Evolutionary conservation across 257 asterid species (phyloP).

Genomic region (Forsythia viridissima): DNA sequence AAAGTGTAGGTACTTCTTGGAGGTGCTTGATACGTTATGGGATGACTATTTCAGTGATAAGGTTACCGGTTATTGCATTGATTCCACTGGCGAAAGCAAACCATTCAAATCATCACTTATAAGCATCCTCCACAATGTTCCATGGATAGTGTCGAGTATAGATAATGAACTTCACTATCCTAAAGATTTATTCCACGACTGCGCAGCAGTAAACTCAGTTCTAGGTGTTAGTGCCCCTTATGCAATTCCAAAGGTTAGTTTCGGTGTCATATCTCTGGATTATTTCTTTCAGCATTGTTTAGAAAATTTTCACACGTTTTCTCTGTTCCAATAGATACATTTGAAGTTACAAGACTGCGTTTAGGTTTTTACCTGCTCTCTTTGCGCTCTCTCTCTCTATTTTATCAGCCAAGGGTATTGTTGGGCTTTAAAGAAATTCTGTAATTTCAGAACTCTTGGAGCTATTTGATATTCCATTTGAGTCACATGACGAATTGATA

Average conservation of each 20-base stretch:
- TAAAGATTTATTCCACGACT: slow-evolving; percentile 77
- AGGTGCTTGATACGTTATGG: slow-evolving; percentile 86
- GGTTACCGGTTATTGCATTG: slow-evolving; percentile 49
- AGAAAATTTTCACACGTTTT: slow-evolving; percentile 7
- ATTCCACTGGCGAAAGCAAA: slow-evolving; percentile 51
- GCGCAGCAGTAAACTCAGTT: slow-evolving; percentile 67
- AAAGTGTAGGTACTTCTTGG: slow-evolving; percentile 70
- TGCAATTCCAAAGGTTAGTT: slow-evolving; percentile 76
- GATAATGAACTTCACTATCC: slow-evolving; percentile 61
- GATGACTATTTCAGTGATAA: slow-evolving; percentile 70
- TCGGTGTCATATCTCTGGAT: slow-evolving; percentile 1
- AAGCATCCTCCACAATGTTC: slow-evolving; percentile 52
- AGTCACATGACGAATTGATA: slow-evolving; percentile 14
- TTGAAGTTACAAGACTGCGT: slow-evolving; percentile 1
- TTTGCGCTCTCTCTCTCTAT: background rate
- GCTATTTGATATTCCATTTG: slow-evolving; percentile 6
- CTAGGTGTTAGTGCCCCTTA: slow-evolving; percentile 79
- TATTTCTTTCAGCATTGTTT: background rate
- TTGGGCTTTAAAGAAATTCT: background rate
- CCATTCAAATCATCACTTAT: slow-evolving; percentile 58
- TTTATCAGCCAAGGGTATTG: background rate
- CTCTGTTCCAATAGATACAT: slow-evolving; percentile 17
- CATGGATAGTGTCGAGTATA: slow-evolving; percentile 68
- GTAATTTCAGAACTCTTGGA: background rate
- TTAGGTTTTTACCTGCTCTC: slow-evolving; percentile 9